Evolutionary conservation across 164 flowering plant species (phyloP).

Genomic region (Kalanchoe fedtschenkoi): DNA sequence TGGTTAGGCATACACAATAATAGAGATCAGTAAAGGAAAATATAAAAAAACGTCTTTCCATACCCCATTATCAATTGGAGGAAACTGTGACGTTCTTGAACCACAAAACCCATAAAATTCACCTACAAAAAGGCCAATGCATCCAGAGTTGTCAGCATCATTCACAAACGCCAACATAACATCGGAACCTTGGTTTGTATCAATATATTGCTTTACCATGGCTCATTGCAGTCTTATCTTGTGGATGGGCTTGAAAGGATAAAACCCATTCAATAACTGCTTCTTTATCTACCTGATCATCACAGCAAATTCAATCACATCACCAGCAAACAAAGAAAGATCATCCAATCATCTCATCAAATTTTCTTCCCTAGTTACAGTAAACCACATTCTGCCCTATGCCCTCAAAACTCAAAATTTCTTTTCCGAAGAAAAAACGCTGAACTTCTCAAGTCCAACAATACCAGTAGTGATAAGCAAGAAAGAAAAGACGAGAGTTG

Average conservation of each 20-base stretch:
- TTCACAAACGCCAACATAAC: conserved; percentile 5
- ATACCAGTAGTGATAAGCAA: no score
- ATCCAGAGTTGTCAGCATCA: background rate
- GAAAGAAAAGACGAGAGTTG: background rate
- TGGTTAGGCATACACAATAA: background rate
- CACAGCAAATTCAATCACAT: background rate
- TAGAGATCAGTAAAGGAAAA: background rate
- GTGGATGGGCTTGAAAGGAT: conserved; percentile 66
- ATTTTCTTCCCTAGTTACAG: no score
- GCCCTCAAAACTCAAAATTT: no score
- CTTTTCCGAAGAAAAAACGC: no score
- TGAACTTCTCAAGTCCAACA: no score
- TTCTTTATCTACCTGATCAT: conserved; percentile 56
- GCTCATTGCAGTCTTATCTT: conserved; percentile 21
- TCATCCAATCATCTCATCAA: no score
- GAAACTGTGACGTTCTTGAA: conserved; percentile 62
- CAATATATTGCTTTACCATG: conserved; percentile 31
- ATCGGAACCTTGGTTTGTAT: background rate
- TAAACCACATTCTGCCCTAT: no score
- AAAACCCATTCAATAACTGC: conserved; percentile 60
- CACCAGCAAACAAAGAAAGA: background rate
- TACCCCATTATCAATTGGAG: conserved; percentile 44
- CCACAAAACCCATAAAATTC: conserved; percentile 82
- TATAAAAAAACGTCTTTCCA: background rate
- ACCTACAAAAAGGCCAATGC: conserved; percentile 29